Percentiles rank a stretch among this genome's conserved stretches.
These are phyloP conservation scores for Hemisphaericaspora xylanilytica DNA, from an alignment of 1,139 yeast species.

Conservation along the genomic window DNA sequence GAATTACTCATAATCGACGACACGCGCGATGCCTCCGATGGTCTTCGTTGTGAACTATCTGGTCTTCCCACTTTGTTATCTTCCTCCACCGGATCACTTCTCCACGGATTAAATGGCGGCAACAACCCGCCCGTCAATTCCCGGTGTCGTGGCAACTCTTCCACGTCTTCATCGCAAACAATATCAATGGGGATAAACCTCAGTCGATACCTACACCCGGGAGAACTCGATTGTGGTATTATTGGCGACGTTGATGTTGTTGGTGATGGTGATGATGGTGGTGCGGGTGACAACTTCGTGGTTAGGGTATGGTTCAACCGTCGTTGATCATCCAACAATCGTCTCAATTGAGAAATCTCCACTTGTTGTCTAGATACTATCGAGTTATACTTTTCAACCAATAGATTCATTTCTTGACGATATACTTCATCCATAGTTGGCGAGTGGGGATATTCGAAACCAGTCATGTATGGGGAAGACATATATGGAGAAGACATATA, in stretches of 20 bases:
- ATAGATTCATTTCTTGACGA: constrained; percentile 26
- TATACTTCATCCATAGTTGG: constrained; percentile 12
- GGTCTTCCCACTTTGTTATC: no score
- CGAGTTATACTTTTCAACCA: constrained; percentile 25
- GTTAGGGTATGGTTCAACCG: constrained; percentile 17
- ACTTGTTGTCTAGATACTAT: constrained; percentile 28
- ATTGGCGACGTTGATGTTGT: no score
- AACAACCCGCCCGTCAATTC: background rate
- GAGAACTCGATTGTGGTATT: no score
- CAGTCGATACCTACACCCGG: constrained; percentile 12
- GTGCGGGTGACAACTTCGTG: constrained; percentile 8
- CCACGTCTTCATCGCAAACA: constrained; percentile 2
- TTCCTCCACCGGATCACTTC: no score
- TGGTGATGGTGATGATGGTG: no score
- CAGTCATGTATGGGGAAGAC: background rate
- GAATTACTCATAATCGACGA: constrained; percentile 6
- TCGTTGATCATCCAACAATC: constrained; percentile 25
- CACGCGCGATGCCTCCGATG: background rate
- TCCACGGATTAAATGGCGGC: background rate
- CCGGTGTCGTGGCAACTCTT: no score
- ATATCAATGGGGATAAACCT: constrained; percentile 23
- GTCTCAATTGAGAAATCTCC: constrained; percentile 27
- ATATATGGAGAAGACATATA: no score
- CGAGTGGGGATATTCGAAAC: no score
- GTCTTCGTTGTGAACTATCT: no score